Conservation (phyloP, 1,284 basidiomycete species). For the Coniophora puteana region DNA sequence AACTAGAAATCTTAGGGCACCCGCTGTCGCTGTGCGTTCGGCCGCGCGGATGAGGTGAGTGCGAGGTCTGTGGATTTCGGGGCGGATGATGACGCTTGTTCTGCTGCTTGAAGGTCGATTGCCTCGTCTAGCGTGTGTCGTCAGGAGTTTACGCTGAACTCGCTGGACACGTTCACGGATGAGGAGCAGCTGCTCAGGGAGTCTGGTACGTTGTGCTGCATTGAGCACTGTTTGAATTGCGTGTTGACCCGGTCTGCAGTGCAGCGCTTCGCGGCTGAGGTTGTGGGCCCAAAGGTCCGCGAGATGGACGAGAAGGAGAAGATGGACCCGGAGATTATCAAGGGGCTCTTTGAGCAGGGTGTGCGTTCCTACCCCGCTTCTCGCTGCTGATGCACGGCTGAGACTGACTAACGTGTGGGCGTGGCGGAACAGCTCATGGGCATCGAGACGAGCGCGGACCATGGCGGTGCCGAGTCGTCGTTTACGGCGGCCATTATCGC, state of each 20-base stretch:
- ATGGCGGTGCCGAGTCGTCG: constrained; percentile 86
- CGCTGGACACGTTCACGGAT: constrained; percentile 81
- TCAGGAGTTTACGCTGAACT: constrained; percentile 39
- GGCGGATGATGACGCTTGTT: no score
- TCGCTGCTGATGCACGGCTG: neutral
- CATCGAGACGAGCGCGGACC: constrained; percentile 85
- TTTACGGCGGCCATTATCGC: constrained; percentile 96
- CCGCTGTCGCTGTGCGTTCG: no score
- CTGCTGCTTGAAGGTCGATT: no score
- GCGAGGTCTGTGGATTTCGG: no score
- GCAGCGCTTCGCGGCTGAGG: constrained; percentile 83
- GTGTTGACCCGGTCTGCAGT: constrained; percentile 43
- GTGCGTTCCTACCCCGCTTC: constrained; percentile 50
- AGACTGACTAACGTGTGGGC: neutral
- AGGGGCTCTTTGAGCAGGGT: constrained; percentile 93
- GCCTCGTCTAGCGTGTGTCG: no score
- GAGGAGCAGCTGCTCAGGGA: constrained; percentile 92
- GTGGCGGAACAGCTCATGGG: constrained; percentile 78
- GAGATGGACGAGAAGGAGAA: constrained; percentile 98
- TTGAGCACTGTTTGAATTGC: constrained; percentile 1
- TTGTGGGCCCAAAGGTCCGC: constrained; percentile 86
- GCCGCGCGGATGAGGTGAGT: no score
- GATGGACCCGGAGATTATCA: constrained; percentile 90
- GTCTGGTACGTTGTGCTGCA: constrained; percentile 52
- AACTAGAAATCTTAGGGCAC: no score